Base-by-base conservation (phyloP, 1,284 basidiomycete genomes). In the Melampsora larici-populina region DNA sequence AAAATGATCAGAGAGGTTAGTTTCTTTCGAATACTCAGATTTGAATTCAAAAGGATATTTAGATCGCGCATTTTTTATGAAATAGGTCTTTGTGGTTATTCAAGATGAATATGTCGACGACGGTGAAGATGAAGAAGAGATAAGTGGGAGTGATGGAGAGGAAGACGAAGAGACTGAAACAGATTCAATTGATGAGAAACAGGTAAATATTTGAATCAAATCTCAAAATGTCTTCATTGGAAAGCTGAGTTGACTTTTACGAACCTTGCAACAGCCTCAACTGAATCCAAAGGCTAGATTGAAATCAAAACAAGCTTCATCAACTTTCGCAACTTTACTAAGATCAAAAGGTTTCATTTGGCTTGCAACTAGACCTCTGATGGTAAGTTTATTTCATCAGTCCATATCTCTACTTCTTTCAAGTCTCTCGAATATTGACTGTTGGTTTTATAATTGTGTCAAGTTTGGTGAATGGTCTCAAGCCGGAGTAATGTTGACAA, bases 331-430 rank as follows among this genome's bases (percentile, higher is more conserved):
- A 21, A 83, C 84, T 0, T 80, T 87, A 2, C 81, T 86, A 8
- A 83, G 86, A 15, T 84, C 83, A 33, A 86, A 87, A 79, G 84
- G 86, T 13, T 87, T 86, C 81, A 78, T 85, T 49, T 86, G 86
- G 86, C 75, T 84, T 11, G 84, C 84, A 0, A 83, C 83, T 0
- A 78, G 84, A 17, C 83, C 83, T 0, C 66, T 77, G 7, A 79
- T 71, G 63, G 55, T 60, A 49, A 36, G 43, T 24, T 43, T 36
- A 36, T 55, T 21, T 49, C 21, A n/a, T 21, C 24, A 46, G 26
- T n/a, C 13, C 17, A 18, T 26, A 65, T 21, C 13, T 15, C 4
- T 3, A 36, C 11, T 29, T 33, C 7, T 33, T 29, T 29, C 11
- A 11, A 13, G 60, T 33, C 5, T 62, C 13, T 15, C 26, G 1